Percentiles rank a stretch among this genome's conserved stretches.
Conservation (phyloP, 768 basidiomycete genomes). For the Suillus placidus region DNA sequence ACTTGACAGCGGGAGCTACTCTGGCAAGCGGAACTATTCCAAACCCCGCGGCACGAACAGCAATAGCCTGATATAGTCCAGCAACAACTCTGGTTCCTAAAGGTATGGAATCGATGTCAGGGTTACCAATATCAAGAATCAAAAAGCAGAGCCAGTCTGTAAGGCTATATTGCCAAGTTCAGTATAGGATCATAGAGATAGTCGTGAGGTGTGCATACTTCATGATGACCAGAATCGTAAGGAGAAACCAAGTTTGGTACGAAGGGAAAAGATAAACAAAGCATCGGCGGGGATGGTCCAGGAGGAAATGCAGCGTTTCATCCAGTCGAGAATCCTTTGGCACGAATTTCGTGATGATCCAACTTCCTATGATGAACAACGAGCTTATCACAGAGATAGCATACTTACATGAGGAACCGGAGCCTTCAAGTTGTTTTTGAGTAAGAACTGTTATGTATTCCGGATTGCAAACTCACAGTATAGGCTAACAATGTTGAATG, state of each 20-base stretch:
- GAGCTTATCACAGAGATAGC: constrained; percentile 6
- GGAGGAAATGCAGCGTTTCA: constrained; percentile 87
- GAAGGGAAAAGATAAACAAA: constrained; percentile 91
- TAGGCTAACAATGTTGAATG: constrained; percentile 53
- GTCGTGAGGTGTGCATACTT: constrained; percentile 53
- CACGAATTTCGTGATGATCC: constrained; percentile 67
- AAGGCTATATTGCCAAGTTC: constrained; percentile 41
- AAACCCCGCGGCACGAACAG: constrained; percentile 90
- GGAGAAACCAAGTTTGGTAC: constrained; percentile 91
- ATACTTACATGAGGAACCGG: constrained; percentile 79
- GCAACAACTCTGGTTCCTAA: constrained; percentile 68
- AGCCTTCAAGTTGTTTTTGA: constrained; percentile 47
- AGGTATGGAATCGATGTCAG: constrained; percentile 68
- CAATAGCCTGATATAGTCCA: constrained; percentile 77
- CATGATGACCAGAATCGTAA: constrained; percentile 65
- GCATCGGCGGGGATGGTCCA: constrained; percentile 93
- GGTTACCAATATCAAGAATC: constrained; percentile 83
- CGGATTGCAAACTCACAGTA: constrained; percentile 64
- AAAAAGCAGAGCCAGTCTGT: constrained; percentile 92
- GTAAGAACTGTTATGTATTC: neutral
- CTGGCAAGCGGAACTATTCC: constrained; percentile 67
- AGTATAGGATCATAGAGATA: neutral
- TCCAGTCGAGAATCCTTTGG: constrained; percentile 59
- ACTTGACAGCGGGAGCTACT: constrained; percentile 92
- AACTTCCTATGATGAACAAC: constrained; percentile 48